These are phyloP conservation scores for Abrus pulchellus DNA, from an alignment of 306 rosid species.

Conservation along the genomic window DNA sequence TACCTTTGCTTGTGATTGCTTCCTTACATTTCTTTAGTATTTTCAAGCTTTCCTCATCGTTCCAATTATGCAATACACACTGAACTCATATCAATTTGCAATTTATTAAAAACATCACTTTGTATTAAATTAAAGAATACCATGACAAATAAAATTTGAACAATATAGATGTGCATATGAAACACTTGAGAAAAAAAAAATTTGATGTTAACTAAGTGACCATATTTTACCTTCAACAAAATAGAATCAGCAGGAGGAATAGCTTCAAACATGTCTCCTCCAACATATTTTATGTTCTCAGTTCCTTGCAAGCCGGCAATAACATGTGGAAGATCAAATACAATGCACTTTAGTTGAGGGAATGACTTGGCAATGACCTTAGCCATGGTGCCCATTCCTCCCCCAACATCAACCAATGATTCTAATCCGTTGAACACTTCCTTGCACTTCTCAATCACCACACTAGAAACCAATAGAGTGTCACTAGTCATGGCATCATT, in stretches of 20 bases:
- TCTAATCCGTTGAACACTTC: slow-evolving; percentile 55
- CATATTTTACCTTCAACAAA: slow-evolving; percentile 57
- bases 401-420: slow-evolving; percentile 67
- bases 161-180: no score
- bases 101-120: background rate
- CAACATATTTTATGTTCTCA: slow-evolving; percentile 51
- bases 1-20: slow-evolving; percentile 40
- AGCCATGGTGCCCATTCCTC: slow-evolving; percentile 65
- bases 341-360: slow-evolving; percentile 57
- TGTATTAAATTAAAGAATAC: background rate
- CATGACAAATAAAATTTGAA: no score
- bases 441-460: slow-evolving; percentile 54
- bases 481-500: slow-evolving; percentile 69
- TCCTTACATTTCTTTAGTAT: slow-evolving; percentile 59
- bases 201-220: no score
- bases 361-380: slow-evolving; percentile 55
- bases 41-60: slow-evolving; percentile 55
- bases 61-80: slow-evolving; percentile 67
- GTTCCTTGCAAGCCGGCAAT: slow-evolving; percentile 53
- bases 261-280: slow-evolving; percentile 63
- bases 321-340: slow-evolving; percentile 68
- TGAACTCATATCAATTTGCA: background rate
- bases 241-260: slow-evolving; percentile 58
- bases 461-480: slow-evolving; percentile 50
- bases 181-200: no score